Evolutionary conservation across 2,329 filamentous ascomycete genomes (phyloP).

Genomic region (Penicillium sp.): DNA sequence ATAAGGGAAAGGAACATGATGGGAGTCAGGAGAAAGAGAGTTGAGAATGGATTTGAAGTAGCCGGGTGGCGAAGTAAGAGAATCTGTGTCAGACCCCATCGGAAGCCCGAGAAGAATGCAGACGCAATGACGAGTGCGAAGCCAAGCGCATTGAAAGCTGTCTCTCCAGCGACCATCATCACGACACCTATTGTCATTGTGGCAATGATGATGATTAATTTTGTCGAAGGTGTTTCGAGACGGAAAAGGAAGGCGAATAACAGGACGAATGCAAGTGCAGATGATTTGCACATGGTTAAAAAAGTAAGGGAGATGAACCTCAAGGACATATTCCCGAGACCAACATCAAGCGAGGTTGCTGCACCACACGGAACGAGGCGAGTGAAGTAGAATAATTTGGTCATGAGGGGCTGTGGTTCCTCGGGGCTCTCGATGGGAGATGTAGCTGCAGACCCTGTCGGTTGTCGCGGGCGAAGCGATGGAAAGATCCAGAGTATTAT

Average conservation of each 20-base stretch:
- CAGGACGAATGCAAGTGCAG: slow-evolving; percentile 89
- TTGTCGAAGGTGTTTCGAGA: slow-evolving; percentile 82
- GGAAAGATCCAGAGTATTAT: slow-evolving; percentile 80
- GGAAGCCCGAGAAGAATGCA: slow-evolving; percentile 92
- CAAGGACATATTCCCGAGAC: slow-evolving; percentile 89
- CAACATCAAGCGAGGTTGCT: slow-evolving; percentile 93
- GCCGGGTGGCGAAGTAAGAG: slow-evolving; percentile 89
- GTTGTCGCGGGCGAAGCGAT: slow-evolving; percentile 67
- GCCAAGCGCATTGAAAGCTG: slow-evolving; percentile 80
- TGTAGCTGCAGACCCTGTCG: slow-evolving; percentile 19
- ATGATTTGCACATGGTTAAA: slow-evolving; percentile 99
- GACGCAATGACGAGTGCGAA: slow-evolving; percentile 92
- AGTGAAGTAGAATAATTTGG: slow-evolving; percentile 85
- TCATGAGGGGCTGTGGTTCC: slow-evolving; percentile 65
- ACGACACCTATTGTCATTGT: slow-evolving; percentile 91
- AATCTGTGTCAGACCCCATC: slow-evolving; percentile 98
- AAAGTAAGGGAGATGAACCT: slow-evolving; percentile 97
- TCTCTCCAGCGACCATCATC: slow-evolving; percentile 97
- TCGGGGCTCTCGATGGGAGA: slow-evolving; percentile 49
- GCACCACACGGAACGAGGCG: slow-evolving; percentile 87
- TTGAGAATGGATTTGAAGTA: slow-evolving; percentile 93
- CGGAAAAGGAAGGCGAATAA: slow-evolving; percentile 93
- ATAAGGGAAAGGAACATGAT: slow-evolving; percentile 89
- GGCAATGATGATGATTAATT: slow-evolving; percentile 79
- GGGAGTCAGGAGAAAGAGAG: slow-evolving; percentile 95